A percentile compares a stretch with the other conserved stretches of the same genome.
Evolutionary conservation across 768 basidiomycete species (phyloP).

Genomic region (Pleurotus ostreatus): DNA sequence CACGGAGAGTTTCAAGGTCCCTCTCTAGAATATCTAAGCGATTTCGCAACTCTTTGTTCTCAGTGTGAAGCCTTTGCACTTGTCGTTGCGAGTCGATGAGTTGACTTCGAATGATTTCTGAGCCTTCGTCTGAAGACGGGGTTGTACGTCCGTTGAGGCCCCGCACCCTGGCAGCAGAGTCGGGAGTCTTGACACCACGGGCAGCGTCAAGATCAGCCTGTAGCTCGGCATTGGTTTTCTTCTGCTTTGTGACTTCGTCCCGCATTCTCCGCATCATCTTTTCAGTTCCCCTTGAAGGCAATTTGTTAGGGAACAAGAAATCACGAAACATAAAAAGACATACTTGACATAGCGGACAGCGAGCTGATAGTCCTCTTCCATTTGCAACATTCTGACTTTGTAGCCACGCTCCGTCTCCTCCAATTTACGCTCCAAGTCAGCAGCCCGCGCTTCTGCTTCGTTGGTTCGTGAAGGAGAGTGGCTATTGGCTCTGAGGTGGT

Average conservation of each 20-base stretch:
- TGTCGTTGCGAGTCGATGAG: slow-evolving; percentile 78
- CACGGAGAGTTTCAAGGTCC: slow-evolving; percentile 68
- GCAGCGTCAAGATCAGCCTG: slow-evolving; percentile 79
- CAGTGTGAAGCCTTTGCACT: slow-evolving; percentile 60
- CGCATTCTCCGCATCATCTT: slow-evolving; percentile 97
- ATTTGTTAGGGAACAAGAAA: slow-evolving; percentile 11
- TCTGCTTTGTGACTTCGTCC: slow-evolving; percentile 91
- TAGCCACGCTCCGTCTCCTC: slow-evolving; percentile 77
- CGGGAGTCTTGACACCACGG: slow-evolving; percentile 49
- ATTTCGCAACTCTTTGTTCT: slow-evolving; percentile 72
- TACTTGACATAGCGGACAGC: slow-evolving; percentile 98
- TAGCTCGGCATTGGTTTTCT: slow-evolving; percentile 70
- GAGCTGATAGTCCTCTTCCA: slow-evolving; percentile 94
- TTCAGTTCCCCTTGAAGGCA: slow-evolving; percentile 75
- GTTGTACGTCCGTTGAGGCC: slow-evolving; percentile 73
- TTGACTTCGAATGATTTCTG: slow-evolving; percentile 64
- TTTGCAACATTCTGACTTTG: slow-evolving; percentile 76
- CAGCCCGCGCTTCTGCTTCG: slow-evolving; percentile 34
- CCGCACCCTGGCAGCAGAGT: slow-evolving; percentile 37
- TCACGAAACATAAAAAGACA: slow-evolving; percentile 24
- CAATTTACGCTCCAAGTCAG: slow-evolving; percentile 73
- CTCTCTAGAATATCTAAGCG: slow-evolving; percentile 73
- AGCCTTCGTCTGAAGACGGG: slow-evolving; percentile 69
- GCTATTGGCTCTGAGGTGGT: slow-evolving; percentile 53
- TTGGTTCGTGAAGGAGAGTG: slow-evolving; percentile 42